Evolutionary conservation across 2,329 filamentous ascomycete genomes (phyloP), one percentile per base, ranked within the genome.

Genomic region (Pseudopithomyces maydicus): DNA sequence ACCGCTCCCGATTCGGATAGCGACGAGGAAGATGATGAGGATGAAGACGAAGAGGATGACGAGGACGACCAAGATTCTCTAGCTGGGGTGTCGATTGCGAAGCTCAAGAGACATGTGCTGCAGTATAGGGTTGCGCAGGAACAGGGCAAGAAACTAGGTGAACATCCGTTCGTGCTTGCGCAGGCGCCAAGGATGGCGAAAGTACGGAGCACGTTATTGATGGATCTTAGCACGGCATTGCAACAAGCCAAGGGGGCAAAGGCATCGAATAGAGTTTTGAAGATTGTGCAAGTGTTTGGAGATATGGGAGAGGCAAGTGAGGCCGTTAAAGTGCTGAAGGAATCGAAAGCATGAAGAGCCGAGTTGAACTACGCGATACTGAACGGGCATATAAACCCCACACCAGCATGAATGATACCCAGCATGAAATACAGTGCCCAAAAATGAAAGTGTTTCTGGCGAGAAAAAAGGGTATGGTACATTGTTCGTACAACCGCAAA

Each of bases 211-310:
- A 88, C 86, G 0, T 72, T 91, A 55, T 72, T 90, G 32, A 76
- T 90, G 44, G 88, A 91, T 75, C 74, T 91, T 32, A 85, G 83
- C 54, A 83, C 83, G 39, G 85, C 85, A 5, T 72, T 90, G 53
- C 85, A 86, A 67, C 84, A 88, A 64, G 81, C 83, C 6, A 82
- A 79, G 47, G 66, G 68, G 14, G 67, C 74, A 22, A 74, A 78
- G 14, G 71, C 73, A n/a, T 58, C 62, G 32, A 68, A 73, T 57
- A 68, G 79, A 64, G 73, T 85, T 22, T 74, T 89, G 68, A 82
- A 81, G 62, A 73, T 90, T 14, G 74, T 88, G 68, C 80, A 80
- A 38, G 77, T 89, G 23, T 90, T 89, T 68, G 80, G 82, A 43
- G 80, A 87, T 42, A 80, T 90, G 74, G 86, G 82, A 12, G 86